phyloP scores from a whole-genome alignment of 306 rosid genomes.

The Sicyos baderoa region DNA sequence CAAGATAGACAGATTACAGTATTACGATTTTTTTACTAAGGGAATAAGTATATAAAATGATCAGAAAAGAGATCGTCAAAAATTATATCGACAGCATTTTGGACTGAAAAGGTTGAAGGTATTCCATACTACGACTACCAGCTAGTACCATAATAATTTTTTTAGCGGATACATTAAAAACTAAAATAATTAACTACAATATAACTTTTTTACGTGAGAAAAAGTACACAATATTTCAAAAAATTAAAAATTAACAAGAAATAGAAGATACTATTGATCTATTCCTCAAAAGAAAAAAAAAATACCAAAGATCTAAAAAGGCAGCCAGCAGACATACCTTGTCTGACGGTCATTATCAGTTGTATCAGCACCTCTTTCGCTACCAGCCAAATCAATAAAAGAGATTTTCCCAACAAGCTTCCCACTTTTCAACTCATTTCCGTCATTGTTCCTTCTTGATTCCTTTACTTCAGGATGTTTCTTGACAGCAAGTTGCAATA shows the following conservation, averaged over 20 bases:
- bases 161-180: too few relatives aligned
- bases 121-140: too few relatives aligned
- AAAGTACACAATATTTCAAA: too few relatives aligned
- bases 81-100: background rate
- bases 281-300: too few relatives aligned
- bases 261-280: too few relatives aligned
- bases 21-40: background rate
- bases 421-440: conserved; percentile 68
- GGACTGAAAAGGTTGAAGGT: too few relatives aligned
- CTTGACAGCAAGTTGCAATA: conserved; percentile 79
- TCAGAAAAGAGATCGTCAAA: background rate
- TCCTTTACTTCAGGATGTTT: conserved; percentile 80
- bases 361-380: conserved; percentile 99
- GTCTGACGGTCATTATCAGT: conserved; percentile 99
- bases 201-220: too few relatives aligned
- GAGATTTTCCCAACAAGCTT: conserved; percentile 94
- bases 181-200: too few relatives aligned
- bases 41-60: background rate
- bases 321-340: conserved; percentile 49
- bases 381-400: conserved; percentile 97
- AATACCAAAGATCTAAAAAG: background rate
- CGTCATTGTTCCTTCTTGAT: conserved; percentile 63
- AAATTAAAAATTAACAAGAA: too few relatives aligned
- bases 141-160: too few relatives aligned
- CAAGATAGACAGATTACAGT: background rate